Conservation (phyloP, 805 yeast genomes). For the Saccharomycopsis selenospora region DNA sequence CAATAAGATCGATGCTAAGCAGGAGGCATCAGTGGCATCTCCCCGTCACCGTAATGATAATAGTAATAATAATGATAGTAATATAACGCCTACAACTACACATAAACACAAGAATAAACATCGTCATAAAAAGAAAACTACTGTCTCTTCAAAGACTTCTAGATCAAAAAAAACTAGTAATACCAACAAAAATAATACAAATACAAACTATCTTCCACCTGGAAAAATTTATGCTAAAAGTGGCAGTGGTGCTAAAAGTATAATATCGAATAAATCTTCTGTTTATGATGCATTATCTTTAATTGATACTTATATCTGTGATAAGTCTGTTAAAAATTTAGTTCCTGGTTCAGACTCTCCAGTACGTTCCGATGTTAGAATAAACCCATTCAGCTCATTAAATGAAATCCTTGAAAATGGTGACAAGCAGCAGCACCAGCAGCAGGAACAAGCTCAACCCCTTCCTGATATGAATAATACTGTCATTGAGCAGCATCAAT, state of each 20-base stretch:
- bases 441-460: too few species aligned
- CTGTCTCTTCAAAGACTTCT: too few species aligned
- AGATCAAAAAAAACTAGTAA: too few species aligned
- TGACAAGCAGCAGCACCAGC: too few species aligned
- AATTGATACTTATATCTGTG: conserved; percentile 18
- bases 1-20: too few species aligned
- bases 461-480: too few species aligned
- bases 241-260: conserved; percentile 1
- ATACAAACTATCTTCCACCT: background rate
- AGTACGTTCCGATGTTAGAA: background rate
- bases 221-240: background rate
- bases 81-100: background rate
- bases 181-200: background rate
- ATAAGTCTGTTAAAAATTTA: background rate
- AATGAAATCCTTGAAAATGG: background rate
- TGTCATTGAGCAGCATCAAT: too few species aligned
- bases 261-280: conserved; percentile 2
- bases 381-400: background rate
- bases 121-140: too few species aligned
- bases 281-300: conserved; percentile 16
- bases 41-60: too few species aligned
- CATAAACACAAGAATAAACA: background rate
- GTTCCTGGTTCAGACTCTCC: background rate
- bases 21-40: too few species aligned
- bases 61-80: background rate